Base-by-base conservation (phyloP, 441 rosid species). In the Pelargonium cotyledonis region DNA sequence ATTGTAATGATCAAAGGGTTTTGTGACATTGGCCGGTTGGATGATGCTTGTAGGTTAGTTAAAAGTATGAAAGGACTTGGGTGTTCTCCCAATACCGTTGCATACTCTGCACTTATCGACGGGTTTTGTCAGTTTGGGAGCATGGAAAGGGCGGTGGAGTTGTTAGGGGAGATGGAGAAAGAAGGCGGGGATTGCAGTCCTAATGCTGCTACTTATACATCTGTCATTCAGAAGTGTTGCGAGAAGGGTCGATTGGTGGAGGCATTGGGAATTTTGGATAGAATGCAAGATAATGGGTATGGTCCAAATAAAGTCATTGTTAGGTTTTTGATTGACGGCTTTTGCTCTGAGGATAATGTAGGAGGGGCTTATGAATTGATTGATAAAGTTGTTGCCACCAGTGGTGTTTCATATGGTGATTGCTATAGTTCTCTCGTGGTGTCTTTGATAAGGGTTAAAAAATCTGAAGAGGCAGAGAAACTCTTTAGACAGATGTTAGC, bases 161-260 rank as follows among this genome's bases (percentile, higher is more conserved):
- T 92, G 78, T 80, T 90, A 66, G 79, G 31, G 31, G 87, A 81
- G 65, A 88, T 85, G 97, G 97, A 90, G 85, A 86, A 82, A 69
- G 83, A 77, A 67, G 91, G 81, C 0, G 79, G 81, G 72, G 78
- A 73, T 49, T 86, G 88, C 73, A 74, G 73, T 73, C 90, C 96
- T 1, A 89, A 86, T 80, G 80, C 78, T 40, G 79, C 90, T 67
- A 85, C 96, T 4, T 89, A 88, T 69, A 90, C 94, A 26, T 78
- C 88, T 63, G 78, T 89, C 23, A 86, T 91, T 66, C 87, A 85
- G 77, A 75, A 77, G 18, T 84, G 86, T 23, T 86, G 89, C 66
- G 84, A 79, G 77, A 82, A 78, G 66, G 88, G 90, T 19, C 76
- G 69, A 76, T 43, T 77, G n/a, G 65, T 0, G 29, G 92, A 88